Base-by-base conservation (phyloP, 805 yeast genomes). In the Metschnikowia shivogae region DNA sequence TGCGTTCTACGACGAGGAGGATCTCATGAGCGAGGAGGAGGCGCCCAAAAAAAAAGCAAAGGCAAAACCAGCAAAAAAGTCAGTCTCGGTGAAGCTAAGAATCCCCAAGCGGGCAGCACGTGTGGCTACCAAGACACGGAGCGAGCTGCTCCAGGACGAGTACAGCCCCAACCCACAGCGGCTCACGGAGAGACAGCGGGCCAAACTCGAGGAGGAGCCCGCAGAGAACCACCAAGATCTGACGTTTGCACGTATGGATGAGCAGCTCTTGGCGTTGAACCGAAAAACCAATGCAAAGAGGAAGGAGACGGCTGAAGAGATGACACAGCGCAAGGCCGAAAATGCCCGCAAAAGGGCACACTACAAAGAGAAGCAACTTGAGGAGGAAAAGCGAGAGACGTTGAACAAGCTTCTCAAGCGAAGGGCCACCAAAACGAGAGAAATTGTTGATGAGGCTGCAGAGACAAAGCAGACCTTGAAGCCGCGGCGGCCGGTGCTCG, bases 371-470 rank as follows among this genome's bases (percentile, higher is more conserved):
- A 84, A 84, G 66, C 81, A 84, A 52, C 67, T 88, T 34, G 97
- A 90, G 59, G 97, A 88, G 62, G 98, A 93, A 64, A 93, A 93
- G 61, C 79, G 83, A 59, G 97, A 92, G 52, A 90, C 97, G 0
- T 74, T 92, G 52, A 92, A 92, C 62, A 88, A 87, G 62, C 70
- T 92, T 52, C 71, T 92, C 52, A 84, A 87, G 64, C 81, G 90
- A 63, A 76, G 96, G 51, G 96, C 97, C 0, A 81, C 80, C 39
- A 85, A 85, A 60, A 78, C 81, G 0, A 70, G 85, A 52, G 77
- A 68, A 35, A 60, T 56, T 3, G 63, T 59, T 34, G 62, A 60
- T 30, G 73, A 68, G 22, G 65, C 61, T 7, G 37, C 36, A 13
- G 60, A 54, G 7, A 36, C 52, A 2, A 50, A 54, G 28, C 53